These are phyloP conservation scores for Melampsora medusae DNA, from an alignment of 1,284 basidiomycete species.

Conservation along the genomic window DNA sequence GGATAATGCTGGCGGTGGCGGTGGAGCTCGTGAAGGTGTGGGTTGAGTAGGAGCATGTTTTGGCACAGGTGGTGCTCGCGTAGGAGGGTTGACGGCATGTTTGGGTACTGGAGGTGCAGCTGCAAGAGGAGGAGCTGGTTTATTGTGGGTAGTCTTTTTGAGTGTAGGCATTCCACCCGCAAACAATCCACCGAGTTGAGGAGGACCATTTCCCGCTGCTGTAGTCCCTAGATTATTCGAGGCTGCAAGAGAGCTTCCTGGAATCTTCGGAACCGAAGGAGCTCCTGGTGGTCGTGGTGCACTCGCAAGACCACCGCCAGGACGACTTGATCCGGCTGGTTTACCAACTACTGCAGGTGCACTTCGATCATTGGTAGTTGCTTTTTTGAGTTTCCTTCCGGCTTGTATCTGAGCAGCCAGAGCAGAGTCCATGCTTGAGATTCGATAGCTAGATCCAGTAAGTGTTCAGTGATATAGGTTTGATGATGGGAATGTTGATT, in stretches of 20 bases:
- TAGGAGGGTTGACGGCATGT: conserved; percentile 27
- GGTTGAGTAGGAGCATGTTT: conserved; percentile 14
- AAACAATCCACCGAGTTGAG: conserved; percentile 50
- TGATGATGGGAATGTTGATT: too few relatives aligned
- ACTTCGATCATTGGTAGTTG: conserved; percentile 39
- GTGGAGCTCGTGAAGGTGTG: conserved; percentile 12
- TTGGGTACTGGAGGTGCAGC: conserved; percentile 31
- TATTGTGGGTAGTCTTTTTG: conserved; percentile 43
- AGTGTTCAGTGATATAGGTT: too few relatives aligned
- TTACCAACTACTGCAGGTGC: conserved; percentile 26
- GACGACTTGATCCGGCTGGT: conserved; percentile 13
- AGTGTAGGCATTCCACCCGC: conserved; percentile 52
- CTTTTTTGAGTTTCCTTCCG: conserved; percentile 50
- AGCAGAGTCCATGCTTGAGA: conserved; percentile 47
- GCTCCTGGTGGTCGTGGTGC: conserved; percentile 28
- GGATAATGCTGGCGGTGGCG: conserved; percentile 17
- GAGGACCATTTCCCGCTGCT: conserved; percentile 39
- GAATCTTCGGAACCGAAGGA: conserved; percentile 19
- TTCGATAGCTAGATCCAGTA: too few relatives aligned
- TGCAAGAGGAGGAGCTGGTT: conserved; percentile 16
- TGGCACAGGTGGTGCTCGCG: conserved; percentile 23
- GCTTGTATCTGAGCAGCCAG: conserved; percentile 50
- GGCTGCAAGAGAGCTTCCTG: not conserved
- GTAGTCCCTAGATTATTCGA: not conserved
- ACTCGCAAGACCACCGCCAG: conserved; percentile 4